Percentiles rank a stretch among this genome's conserved stretches.
These are phyloP conservation scores for Platanus orientalis DNA, from an alignment of 164 flowering plant species.

Conservation along the genomic window DNA sequence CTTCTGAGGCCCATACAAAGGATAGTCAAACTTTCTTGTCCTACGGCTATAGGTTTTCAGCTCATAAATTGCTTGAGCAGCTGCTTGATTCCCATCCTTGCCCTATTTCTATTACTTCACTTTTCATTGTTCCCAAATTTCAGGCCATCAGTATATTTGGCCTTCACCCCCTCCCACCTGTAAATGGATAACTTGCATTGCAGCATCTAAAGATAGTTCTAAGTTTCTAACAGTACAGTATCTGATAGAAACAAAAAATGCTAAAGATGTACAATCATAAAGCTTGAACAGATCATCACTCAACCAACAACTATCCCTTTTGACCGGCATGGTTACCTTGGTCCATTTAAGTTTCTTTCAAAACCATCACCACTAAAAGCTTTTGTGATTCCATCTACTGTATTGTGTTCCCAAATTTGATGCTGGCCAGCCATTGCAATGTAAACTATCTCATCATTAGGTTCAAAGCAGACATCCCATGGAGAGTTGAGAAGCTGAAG, in stretches of 20 bases:
- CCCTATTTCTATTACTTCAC: too few relatives aligned
- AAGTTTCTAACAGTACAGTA: not conserved
- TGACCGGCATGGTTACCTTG: constrained; percentile 42
- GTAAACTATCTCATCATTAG: constrained; percentile 62
- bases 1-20: too few relatives aligned
- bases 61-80: too few relatives aligned
- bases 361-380: constrained; percentile 96
- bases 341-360: constrained; percentile 92
- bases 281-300: not conserved
- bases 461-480: constrained; percentile 93
- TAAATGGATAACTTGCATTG: too few relatives aligned
- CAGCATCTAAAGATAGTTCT: too few relatives aligned
- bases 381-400: constrained; percentile 62
- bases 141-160: too few relatives aligned
- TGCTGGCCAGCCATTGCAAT: constrained; percentile 99
- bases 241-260: not conserved
- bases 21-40: too few relatives aligned
- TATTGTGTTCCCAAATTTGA: constrained; percentile 88
- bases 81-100: too few relatives aligned
- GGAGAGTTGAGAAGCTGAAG: constrained; percentile 95
- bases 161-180: too few relatives aligned
- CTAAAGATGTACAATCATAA: not conserved
- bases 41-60: too few relatives aligned
- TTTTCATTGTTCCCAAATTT: too few relatives aligned
- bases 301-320: not conserved